Percentiles rank a stretch among this genome's conserved stretches.
These are phyloP conservation scores for Oryza rufipogon DNA, from an alignment of 176 grass and related monocot genomes.

Conservation along the genomic window DNA sequence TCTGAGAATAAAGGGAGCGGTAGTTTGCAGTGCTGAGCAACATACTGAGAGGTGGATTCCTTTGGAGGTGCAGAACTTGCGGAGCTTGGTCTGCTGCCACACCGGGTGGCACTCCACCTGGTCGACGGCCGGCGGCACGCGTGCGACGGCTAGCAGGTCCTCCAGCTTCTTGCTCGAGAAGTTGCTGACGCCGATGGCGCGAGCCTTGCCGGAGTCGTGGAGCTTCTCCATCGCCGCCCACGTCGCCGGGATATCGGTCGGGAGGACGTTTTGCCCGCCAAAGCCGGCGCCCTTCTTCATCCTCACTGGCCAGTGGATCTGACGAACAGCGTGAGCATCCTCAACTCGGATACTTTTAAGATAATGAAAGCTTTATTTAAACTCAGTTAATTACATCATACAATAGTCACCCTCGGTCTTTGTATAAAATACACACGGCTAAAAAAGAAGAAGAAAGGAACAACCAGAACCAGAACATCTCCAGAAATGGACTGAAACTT, in stretches of 20 bases:
- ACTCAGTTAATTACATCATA: too few species aligned
- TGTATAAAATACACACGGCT: too few species aligned
- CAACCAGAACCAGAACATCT: too few species aligned
- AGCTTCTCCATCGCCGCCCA: conserved; percentile 67
- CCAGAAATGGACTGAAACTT: neutral
- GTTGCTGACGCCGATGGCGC: conserved; percentile 63
- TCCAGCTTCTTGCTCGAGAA: conserved; percentile 57
- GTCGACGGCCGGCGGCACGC: conserved; percentile 55
- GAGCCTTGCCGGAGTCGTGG: conserved; percentile 48
- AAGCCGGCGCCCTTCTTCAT: conserved; percentile 44
- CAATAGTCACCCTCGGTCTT: too few species aligned
- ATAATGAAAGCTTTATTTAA: too few species aligned
- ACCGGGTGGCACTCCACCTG: conserved; percentile 64
- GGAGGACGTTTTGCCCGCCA: conserved; percentile 11
- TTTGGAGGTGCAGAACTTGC: conserved; percentile 45
- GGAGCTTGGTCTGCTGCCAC: conserved; percentile 60
- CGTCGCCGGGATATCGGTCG: conserved; percentile 48
- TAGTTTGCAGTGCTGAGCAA: neutral
- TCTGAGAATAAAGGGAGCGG: too few species aligned
- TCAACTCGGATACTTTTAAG: neutral
- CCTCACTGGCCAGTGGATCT: conserved; percentile 35
- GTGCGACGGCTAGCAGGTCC: conserved; percentile 50
- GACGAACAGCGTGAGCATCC: neutral
- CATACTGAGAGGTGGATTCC: conserved; percentile 70
- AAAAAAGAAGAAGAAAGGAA: too few species aligned